Conservation (phyloP, 148 eudicot species). For the Camellia sinensis region DNA sequence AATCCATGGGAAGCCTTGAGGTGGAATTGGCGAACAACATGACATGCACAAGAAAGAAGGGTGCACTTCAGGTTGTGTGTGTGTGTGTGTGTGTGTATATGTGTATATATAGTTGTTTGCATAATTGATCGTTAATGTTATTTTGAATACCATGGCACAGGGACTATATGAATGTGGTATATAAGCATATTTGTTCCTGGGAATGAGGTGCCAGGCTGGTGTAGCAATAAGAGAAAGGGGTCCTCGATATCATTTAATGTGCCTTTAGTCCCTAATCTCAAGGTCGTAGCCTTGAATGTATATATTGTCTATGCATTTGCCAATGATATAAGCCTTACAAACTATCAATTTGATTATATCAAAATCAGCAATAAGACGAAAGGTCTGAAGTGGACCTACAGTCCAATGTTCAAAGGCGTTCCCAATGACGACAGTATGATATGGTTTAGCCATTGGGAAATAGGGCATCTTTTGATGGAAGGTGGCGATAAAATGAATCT, state of each 20-base stretch:
- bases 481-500: neutral
- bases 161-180: conserved; percentile 17
- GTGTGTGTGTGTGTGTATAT: no score
- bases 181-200: conserved; percentile 13
- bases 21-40: neutral
- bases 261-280: conserved; percentile 1
- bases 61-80: conserved; percentile 10
- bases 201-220: neutral
- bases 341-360: neutral
- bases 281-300: neutral
- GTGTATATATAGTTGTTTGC: neutral
- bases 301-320: neutral
- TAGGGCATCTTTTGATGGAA: neutral
- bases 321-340: no score
- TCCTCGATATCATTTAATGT: neutral
- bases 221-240: neutral
- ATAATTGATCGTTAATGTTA: no score
- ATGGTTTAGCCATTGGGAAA: conserved; percentile 1
- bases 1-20: conserved; percentile 6
- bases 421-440: neutral
- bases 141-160: neutral
- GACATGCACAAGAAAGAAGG: neutral
- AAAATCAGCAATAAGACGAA: neutral
- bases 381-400: conserved; percentile 1
- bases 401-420: neutral